Evolutionary conservation across 345 rosid genomes (phyloP).

Genomic region (Aurinia saxatilis): DNA sequence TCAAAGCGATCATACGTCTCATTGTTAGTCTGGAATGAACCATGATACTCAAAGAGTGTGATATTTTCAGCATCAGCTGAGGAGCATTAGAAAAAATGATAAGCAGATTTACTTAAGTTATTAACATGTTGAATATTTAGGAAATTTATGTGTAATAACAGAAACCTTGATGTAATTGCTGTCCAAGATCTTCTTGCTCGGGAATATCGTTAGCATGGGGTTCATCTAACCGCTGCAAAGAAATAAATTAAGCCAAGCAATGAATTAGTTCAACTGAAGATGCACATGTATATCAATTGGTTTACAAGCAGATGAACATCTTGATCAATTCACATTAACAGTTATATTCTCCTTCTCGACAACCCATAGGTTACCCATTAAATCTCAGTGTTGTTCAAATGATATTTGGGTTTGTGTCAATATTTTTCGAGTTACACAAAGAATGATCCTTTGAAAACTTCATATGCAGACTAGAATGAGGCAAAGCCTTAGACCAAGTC

Average conservation of each 20-base stretch:
- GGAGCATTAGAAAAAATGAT: constrained; percentile 15
- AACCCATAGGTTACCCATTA: background rate
- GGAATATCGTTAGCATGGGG: constrained; percentile 24
- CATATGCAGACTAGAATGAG: background rate
- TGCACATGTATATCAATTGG: background rate
- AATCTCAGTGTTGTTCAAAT: background rate
- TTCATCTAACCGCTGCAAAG: constrained; percentile 61
- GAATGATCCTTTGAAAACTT: background rate
- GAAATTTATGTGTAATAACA: background rate
- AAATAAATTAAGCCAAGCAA: background rate
- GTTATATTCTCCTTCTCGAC: background rate
- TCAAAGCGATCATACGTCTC: constrained; percentile 51
- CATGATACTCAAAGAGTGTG: constrained; percentile 56
- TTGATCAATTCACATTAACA: constrained; percentile 8
- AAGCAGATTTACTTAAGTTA: background rate
- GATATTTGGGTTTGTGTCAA: background rate
- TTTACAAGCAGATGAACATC: background rate
- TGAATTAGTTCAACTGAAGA: background rate
- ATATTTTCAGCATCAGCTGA: constrained; percentile 71
- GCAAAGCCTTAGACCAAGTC: constrained; percentile 21
- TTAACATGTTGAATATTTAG: background rate
- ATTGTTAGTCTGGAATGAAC: constrained; percentile 41
- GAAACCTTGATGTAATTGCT: constrained; percentile 67
- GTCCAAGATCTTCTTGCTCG: constrained; percentile 37
- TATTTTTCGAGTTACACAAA: constrained; percentile 6